Conservation (phyloP, 257 asterid species). For the Solanum gandarillasii region DNA sequence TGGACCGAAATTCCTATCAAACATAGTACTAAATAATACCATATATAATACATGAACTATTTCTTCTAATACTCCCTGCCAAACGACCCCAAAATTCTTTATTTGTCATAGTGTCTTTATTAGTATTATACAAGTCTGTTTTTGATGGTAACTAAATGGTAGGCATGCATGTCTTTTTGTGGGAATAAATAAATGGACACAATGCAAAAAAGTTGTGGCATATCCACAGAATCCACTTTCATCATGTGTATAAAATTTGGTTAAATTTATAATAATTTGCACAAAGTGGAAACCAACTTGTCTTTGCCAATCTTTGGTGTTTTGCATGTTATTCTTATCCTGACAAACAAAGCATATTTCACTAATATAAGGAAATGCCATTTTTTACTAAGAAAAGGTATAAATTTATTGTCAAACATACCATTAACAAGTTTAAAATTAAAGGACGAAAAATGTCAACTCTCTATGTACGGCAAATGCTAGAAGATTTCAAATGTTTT, state of each 20-base stretch:
- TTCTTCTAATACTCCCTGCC: too few relatives aligned
- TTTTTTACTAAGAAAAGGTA: neutral
- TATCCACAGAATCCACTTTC: neutral
- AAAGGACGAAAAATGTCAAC: neutral
- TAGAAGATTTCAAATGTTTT: neutral
- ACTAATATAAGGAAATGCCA: neutral
- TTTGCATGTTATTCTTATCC: neutral
- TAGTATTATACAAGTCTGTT: neutral
- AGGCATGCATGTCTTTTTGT: neutral
- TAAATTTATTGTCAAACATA: neutral
- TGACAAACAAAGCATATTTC: neutral
- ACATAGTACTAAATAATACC: too few relatives aligned
- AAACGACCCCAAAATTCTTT: too few relatives aligned
- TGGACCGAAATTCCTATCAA: too few relatives aligned
- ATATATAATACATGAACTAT: too few relatives aligned
- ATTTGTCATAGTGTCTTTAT: neutral
- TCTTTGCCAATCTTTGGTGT: neutral
- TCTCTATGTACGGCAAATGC: neutral
- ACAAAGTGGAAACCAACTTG: neutral
- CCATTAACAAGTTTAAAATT: neutral
- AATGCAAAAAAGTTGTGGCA: neutral
- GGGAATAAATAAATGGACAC: neutral
- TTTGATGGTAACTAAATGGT: neutral
- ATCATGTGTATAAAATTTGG: neutral
- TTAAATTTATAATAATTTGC: neutral